Conservation (phyloP, 345 rosid genomes). For the Acer negundo region DNA sequence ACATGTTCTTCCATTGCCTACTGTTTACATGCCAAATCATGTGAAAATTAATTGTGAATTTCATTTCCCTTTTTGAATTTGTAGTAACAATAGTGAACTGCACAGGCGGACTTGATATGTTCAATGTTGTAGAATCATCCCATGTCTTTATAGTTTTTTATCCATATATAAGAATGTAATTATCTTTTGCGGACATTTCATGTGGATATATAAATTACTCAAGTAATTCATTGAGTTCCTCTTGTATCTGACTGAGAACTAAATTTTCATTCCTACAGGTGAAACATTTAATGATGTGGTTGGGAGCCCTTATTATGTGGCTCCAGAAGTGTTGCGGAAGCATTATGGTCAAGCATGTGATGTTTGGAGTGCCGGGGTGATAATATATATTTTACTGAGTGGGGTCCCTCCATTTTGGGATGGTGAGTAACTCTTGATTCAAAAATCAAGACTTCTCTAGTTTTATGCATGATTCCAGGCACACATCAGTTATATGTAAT, state of each 20-base stretch:
- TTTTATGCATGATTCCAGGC: slow-evolving; percentile 12
- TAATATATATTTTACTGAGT: slow-evolving; percentile 76
- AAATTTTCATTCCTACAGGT: slow-evolving; percentile 45
- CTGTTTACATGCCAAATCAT: too few relatives aligned
- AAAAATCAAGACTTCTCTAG: slow-evolving; percentile 1
- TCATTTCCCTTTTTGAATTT: too few relatives aligned
- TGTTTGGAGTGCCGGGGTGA: slow-evolving; percentile 99
- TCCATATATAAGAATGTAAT: background rate
- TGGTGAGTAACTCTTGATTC: slow-evolving; percentile 47
- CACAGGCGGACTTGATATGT: background rate
- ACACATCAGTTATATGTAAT: slow-evolving; percentile 22
- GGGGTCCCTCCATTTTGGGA: slow-evolving; percentile 99
- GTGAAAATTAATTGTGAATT: too few relatives aligned
- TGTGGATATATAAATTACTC: background rate
- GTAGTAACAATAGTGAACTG: background rate
- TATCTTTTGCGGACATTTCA: background rate
- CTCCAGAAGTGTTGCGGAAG: slow-evolving; percentile 91
- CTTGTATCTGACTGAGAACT: slow-evolving; percentile 3
- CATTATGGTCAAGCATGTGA: slow-evolving; percentile 90
- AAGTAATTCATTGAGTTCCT: background rate
- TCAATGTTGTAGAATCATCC: background rate
- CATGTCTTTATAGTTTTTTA: background rate
- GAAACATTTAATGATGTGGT: slow-evolving; percentile 86
- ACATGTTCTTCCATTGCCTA: background rate
- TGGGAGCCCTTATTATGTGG: slow-evolving; percentile 97